A percentile compares a stretch with the other conserved stretches of the same genome.
These are phyloP conservation scores for Dothistroma pini DNA, from an alignment of 2,329 filamentous ascomycete genomes.

Conservation along the genomic window DNA sequence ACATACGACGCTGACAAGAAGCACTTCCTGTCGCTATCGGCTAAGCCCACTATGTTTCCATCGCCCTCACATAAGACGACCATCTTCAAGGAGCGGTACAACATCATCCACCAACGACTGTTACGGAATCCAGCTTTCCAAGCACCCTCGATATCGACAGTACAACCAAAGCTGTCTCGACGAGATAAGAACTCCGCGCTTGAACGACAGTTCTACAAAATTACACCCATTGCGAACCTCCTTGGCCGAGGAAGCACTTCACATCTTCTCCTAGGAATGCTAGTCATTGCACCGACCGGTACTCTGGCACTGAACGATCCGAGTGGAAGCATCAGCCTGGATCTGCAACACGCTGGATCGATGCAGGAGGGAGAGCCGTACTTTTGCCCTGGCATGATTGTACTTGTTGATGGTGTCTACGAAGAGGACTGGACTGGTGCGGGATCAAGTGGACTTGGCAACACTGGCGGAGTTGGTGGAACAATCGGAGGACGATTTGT, in stretches of 20 bases:
- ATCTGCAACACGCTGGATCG: constrained; percentile 73
- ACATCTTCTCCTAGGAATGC: constrained; percentile 81
- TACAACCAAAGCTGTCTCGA: constrained; percentile 28
- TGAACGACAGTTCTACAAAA: constrained; percentile 70
- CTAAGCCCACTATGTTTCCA: constrained; percentile 56
- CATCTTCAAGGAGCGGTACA: constrained; percentile 84
- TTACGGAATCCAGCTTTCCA: constrained; percentile 93
- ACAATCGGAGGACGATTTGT: constrained; percentile 90
- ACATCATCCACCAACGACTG: constrained; percentile 86
- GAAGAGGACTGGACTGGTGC: constrained; percentile 79
- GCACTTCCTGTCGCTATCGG: constrained; percentile 70
- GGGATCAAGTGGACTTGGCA: constrained; percentile 57
- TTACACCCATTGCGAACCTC: constrained; percentile 77
- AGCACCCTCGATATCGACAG: constrained; percentile 65
- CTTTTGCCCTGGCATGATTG: constrained; percentile 95
- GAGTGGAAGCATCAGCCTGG: constrained; percentile 81
- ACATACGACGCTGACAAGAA: constrained; percentile 77
- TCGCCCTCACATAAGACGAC: constrained; percentile 75
- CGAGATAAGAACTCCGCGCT: constrained; percentile 47
- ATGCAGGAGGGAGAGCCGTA: constrained; percentile 78
- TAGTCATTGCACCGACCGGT: constrained; percentile 77
- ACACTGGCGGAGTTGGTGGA: constrained; percentile 78
- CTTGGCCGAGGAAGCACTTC: constrained; percentile 76
- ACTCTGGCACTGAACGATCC: constrained; percentile 79
- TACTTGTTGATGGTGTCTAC: constrained; percentile 92